A percentile compares a stretch with the other conserved stretches of the same genome.
phyloP scores from a whole-genome alignment of 31 red algal genomes.

The Bonnemaisonia californica region DNA sequence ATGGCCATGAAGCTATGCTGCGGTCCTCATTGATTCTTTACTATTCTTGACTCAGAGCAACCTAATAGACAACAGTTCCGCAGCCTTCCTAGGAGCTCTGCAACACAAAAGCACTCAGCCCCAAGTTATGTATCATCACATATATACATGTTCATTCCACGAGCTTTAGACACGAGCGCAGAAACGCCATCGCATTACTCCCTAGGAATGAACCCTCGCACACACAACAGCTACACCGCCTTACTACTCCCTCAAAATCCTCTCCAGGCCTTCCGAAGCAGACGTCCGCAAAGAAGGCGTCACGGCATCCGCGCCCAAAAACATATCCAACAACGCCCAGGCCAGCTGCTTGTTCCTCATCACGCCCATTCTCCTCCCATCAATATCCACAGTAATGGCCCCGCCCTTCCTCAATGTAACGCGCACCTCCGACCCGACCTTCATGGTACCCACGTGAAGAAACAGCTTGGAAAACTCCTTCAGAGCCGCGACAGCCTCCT shows the following conservation, averaged over 20 bases:
- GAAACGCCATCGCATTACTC: no score
- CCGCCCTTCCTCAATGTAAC: conserved; percentile 22
- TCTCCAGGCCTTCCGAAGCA: conserved; percentile 11
- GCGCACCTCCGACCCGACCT: conserved; percentile 44
- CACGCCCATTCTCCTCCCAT: conserved; percentile 24
- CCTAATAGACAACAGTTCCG: no score
- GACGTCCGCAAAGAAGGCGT: conserved; percentile 11
- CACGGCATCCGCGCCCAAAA: conserved; percentile 48
- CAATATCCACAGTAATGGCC: conserved; percentile 34
- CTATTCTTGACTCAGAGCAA: no score
- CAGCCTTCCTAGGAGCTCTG: no score
- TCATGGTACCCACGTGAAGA: conserved; percentile 22
- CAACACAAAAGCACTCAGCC: no score
- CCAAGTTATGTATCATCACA: no score
- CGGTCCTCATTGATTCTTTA: no score
- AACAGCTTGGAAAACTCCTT: conserved; percentile 26
- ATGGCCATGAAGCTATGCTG: no score
- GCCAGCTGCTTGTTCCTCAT: conserved; percentile 23
- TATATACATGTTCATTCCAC: no score
- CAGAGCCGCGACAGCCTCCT: conserved; percentile 5
- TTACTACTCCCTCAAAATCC: conserved; percentile 9
- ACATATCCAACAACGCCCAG: conserved; percentile 69
- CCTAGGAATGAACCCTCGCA: no score
- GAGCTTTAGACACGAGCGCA: no score
- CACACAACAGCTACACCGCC: no score